Conservation (phyloP, 345 rosid species). For the Ailanthus altissimus region DNA sequence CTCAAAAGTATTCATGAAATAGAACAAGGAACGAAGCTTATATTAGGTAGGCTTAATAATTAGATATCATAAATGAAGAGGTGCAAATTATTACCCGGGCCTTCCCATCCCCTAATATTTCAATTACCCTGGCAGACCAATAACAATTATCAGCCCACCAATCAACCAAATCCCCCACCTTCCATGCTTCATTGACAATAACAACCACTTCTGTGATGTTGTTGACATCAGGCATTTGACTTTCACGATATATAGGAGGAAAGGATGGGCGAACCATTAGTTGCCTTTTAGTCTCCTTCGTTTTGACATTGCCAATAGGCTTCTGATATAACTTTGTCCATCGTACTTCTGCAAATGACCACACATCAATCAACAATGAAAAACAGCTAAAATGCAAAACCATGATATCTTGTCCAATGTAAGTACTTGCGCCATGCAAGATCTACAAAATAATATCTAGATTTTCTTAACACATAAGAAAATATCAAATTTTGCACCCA, state of each 20-base stretch:
- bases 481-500: not conserved
- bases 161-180: slow-evolving; percentile 71
- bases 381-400: not conserved
- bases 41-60: not conserved
- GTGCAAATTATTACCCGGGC: slow-evolving; percentile 39
- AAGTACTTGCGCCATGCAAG: not conserved
- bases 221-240: slow-evolving; percentile 32
- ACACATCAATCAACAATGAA: slow-evolving; percentile 6
- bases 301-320: not conserved
- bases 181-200: slow-evolving; percentile 45
- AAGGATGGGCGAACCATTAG: slow-evolving; percentile 65
- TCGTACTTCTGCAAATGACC: slow-evolving; percentile 32
- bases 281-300: slow-evolving; percentile 21
- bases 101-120: slow-evolving; percentile 37
- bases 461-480: not conserved
- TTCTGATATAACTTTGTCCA: slow-evolving; percentile 42
- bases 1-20: not conserved
- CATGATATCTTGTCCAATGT: slow-evolving; percentile 12
- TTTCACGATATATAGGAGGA: slow-evolving; percentile 46
- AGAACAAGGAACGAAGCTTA: not conserved
- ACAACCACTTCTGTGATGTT: slow-evolving; percentile 43
- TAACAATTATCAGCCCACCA: slow-evolving; percentile 60
- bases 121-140: slow-evolving; percentile 58
- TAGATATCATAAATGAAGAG: not conserved
- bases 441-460: not conserved